These are phyloP conservation scores for Metarhizium brunneum DNA, from an alignment of 2,329 filamentous ascomycete species.

Conservation along the genomic window DNA sequence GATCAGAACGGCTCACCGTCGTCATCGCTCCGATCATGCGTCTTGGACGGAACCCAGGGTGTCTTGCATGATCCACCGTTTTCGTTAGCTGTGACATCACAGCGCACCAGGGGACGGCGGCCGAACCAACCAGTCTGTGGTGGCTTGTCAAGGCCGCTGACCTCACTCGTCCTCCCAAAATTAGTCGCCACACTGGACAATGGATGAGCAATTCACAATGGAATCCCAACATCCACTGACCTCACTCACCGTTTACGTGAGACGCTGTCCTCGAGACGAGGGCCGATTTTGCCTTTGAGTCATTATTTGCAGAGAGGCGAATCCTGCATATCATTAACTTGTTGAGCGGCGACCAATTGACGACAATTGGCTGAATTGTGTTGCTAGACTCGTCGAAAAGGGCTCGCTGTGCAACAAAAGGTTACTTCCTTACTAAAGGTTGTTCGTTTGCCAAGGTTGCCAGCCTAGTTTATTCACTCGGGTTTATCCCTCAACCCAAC, in stretches of 20 bases:
- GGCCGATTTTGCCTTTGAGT: neutral
- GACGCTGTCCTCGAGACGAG: too few relatives aligned
- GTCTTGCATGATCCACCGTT: neutral
- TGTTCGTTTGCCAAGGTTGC: neutral
- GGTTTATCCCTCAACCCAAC: neutral
- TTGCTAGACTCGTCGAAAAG: too few relatives aligned
- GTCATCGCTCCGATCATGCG: neutral
- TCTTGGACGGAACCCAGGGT: neutral
- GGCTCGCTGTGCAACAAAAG: neutral
- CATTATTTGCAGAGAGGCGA: neutral
- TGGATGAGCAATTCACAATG: neutral
- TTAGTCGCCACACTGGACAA: too few relatives aligned
- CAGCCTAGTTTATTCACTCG: neutral
- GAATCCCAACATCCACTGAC: neutral
- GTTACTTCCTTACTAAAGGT: neutral
- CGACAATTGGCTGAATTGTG: neutral
- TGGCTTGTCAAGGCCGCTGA: neutral
- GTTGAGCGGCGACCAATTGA: neutral
- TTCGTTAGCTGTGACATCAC: slow-evolving; percentile 4
- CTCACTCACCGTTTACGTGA: neutral
- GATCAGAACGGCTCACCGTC: neutral
- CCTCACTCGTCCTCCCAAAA: neutral
- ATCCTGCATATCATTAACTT: neutral
- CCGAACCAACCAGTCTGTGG: neutral
- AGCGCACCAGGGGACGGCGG: neutral